These are phyloP conservation scores for Paramecium sexaurelia DNA, from an alignment of 73 alveolate genomes.

Conservation along the genomic window DNA sequence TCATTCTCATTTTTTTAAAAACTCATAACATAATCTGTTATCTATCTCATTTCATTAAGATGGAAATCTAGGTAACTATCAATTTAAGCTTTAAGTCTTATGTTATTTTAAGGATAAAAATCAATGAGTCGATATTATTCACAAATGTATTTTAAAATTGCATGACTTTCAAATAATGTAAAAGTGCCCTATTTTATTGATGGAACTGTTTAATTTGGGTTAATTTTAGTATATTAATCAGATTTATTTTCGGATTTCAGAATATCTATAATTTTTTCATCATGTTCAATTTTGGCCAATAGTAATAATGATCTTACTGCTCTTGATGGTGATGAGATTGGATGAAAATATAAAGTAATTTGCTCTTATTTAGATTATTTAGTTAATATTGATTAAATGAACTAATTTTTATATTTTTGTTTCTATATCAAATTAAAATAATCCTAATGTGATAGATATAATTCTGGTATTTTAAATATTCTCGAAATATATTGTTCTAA, in stretches of 20 bases:
- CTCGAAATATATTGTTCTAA: slow-evolving; percentile 13
- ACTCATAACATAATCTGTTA: not conserved
- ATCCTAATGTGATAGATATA: not conserved
- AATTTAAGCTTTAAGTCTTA: slow-evolving; percentile 11
- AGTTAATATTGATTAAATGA: not conserved
- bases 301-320: slow-evolving; percentile 31
- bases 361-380: not conserved
- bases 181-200: slow-evolving; percentile 44
- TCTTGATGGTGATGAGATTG: slow-evolving; percentile 29
- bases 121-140: not conserved
- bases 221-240: slow-evolving; percentile 28
- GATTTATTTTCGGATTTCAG: slow-evolving; percentile 17
- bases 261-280: slow-evolving; percentile 2
- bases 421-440: not conserved
- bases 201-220: slow-evolving; percentile 62
- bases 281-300: not conserved
- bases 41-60: slow-evolving; percentile 21
- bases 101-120: slow-evolving; percentile 54
- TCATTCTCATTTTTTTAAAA: not conserved
- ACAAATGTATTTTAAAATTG: slow-evolving; percentile 55
- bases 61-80: slow-evolving; percentile 67
- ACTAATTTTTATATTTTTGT: not conserved
- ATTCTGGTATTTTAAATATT: slow-evolving; percentile 29
- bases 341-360: slow-evolving; percentile 39
- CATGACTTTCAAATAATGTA: slow-evolving; percentile 59